A percentile compares a stretch with the other conserved stretches of the same genome.
These are phyloP conservation scores for Aspergillus flavus DNA, from an alignment of 2,329 filamentous ascomycete genomes.

Conservation along the genomic window DNA sequence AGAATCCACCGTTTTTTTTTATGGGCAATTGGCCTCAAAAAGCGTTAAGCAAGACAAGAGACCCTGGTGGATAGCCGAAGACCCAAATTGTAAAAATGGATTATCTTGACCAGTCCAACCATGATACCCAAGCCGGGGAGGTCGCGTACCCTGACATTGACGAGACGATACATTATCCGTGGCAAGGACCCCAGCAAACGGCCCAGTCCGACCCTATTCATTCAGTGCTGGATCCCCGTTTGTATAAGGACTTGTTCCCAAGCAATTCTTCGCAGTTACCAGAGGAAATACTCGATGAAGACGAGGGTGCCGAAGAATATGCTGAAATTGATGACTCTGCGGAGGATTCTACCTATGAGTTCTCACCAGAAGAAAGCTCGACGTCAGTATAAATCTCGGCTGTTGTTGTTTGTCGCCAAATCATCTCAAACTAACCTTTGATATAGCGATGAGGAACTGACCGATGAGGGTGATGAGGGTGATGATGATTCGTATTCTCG, in stretches of 20 bases:
- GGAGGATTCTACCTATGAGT: constrained; percentile 30
- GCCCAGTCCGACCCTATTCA: constrained; percentile 19
- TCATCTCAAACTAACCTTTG: constrained; percentile 11
- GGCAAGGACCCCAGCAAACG: constrained; percentile 28
- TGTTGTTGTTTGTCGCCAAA: not conserved
- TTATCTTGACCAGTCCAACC: constrained; percentile 16
- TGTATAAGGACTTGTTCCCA: constrained; percentile 32
- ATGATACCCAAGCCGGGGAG: constrained; percentile 21
- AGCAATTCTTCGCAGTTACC: constrained; percentile 15
- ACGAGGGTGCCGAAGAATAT: constrained; percentile 13
- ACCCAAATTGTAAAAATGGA: constrained; percentile 21
- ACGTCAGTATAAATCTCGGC: constrained; percentile 23
- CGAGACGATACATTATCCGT: constrained; percentile 36
- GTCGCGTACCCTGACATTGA: constrained; percentile 37
- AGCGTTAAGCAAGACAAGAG: not conserved
- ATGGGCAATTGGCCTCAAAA: constrained; percentile 3
- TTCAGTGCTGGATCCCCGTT: constrained; percentile 36
- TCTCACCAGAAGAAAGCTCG: constrained; percentile 27
- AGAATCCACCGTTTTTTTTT: not conserved
- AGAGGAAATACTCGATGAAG: constrained; percentile 17
- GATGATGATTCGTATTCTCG: constrained; percentile 26
- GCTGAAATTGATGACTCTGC: constrained; percentile 17
- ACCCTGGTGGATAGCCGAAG: constrained; percentile 9
- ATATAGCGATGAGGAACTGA: constrained; percentile 28
- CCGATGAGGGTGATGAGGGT: constrained; percentile 29